Conservation (phyloP, 441 rosid genomes). For the Capsella rubella region DNA sequence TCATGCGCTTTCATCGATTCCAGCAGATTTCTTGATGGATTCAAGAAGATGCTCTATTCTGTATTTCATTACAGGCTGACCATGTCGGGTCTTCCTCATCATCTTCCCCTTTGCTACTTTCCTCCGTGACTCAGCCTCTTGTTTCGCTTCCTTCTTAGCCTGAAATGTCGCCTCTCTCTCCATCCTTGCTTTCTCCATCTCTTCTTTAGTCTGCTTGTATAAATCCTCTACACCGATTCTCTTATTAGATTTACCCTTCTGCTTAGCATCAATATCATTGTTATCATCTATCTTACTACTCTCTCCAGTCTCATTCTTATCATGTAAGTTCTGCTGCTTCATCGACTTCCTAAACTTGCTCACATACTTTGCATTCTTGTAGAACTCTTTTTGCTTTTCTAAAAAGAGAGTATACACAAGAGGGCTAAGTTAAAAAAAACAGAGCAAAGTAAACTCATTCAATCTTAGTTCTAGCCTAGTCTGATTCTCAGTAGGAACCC, state of each 20-base stretch:
- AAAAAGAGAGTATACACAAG: background rate
- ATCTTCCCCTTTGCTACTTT: conserved; percentile 68
- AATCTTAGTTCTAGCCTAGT: conserved; percentile 18
- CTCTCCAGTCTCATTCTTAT: conserved; percentile 44
- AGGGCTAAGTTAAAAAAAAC: background rate
- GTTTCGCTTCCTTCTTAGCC: conserved; percentile 75
- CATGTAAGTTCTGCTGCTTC: conserved; percentile 59
- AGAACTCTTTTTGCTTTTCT: conserved; percentile 84
- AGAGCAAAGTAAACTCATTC: background rate
- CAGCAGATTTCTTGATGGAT: conserved; percentile 60
- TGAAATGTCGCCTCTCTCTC: conserved; percentile 69
- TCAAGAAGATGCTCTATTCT: conserved; percentile 84
- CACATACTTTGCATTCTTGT: conserved; percentile 84
- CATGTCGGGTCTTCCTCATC: conserved; percentile 75
- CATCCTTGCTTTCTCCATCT: conserved; percentile 71
- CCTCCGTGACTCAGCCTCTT: conserved; percentile 73
- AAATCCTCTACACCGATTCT: conserved; percentile 55
- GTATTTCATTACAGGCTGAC: conserved; percentile 94
- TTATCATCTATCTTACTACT: conserved; percentile 38
- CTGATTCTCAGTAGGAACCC: conserved; percentile 9
- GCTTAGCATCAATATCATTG: conserved; percentile 27
- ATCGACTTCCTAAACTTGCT: conserved; percentile 74
- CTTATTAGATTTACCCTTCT: conserved; percentile 46
- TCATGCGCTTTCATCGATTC: conserved; percentile 17
- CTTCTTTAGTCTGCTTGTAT: conserved; percentile 74